A percentile compares a stretch with the other conserved stretches of the same genome.
Evolutionary conservation across 495 filamentous ascomycete genomes (phyloP).

Genomic region (Echria macrotheca): DNA sequence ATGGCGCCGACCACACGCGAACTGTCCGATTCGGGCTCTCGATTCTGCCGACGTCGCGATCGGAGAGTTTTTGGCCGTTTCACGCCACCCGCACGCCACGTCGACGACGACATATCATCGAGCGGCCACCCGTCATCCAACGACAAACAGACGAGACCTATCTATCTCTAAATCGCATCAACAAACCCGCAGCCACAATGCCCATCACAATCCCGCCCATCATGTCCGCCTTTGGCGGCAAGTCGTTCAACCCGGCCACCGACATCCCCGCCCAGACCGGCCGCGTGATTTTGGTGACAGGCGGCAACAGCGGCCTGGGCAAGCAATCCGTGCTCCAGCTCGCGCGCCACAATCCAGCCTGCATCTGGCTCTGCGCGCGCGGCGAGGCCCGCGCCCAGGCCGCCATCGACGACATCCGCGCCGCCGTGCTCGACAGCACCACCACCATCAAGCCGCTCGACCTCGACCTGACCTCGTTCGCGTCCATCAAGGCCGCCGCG

Average conservation of each 20-base stretch:
- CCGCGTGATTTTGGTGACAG: constrained; percentile 59
- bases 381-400: constrained; percentile 30
- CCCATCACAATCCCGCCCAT: no score
- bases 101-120: no score
- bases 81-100: no score
- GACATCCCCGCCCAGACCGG: constrained; percentile 54
- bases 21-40: no score
- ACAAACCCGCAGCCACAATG: no score
- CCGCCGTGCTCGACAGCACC: constrained; percentile 1
- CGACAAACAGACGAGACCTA: no score
- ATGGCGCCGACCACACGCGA: no score
- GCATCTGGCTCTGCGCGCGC: constrained; percentile 62
- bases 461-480: constrained; percentile 33
- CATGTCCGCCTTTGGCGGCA: no score
- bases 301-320: constrained; percentile 62
- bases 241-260: constrained; percentile 35
- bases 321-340: constrained; percentile 59
- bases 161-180: no score
- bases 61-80: no score
- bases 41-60: no score
- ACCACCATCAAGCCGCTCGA: constrained; percentile 27
- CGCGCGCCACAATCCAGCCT: constrained; percentile 33
- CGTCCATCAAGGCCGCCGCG: constrained; percentile 26
- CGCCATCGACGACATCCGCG: constrained; percentile 20
- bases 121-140: no score